Evolutionary conservation across 495 filamentous ascomycete genomes (phyloP), one percentile per base, ranked within the genome.

Genomic region (Aspergillus affinis): DNA sequence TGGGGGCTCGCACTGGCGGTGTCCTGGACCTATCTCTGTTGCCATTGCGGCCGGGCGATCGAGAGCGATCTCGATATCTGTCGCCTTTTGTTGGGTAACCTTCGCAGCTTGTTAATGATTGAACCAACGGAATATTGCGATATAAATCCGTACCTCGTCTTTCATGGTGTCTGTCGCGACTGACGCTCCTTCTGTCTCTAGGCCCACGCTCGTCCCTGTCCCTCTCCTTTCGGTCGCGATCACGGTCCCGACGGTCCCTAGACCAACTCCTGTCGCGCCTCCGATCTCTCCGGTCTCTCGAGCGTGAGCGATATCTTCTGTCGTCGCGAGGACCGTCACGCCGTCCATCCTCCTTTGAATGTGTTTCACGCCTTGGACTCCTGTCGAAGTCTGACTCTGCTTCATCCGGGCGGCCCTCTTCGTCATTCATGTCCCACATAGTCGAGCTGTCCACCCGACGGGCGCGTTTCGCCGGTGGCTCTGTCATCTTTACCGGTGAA

Each of bases 391-490:
- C 76, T 50, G 69, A 65, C 15, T 66, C 67, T 60, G 68, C 51
- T 29, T 70, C 68, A 48, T 72, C 56, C 20, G 74, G 65, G 44
- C 63, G 69, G 12, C 65, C 60, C 17, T 62, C 57, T 41, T 59
- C 61, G 19, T 80, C 79, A 54, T 76, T 74, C 47, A 71, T 73
- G 49, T 84, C 82, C 80, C 80, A 83, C 80, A 81, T 84, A 17
- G 75, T 64, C 7, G 79, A 71, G 66, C 79, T 84, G 54, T 84
- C 81, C 18, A 74, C 74, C 18, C 80, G 76, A 54, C 81, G 79
- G 32, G 81, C 70, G 45, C 83, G 82, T 63, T 86, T 85, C 45
- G 79, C 65, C 50, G 81, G 79, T 23, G 80, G 83, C 54, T 85
- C 83, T 15, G 78, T 68, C 81, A 84, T 84, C 51, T 61, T 73